Evolutionary conservation across 108 stramenopile species (phyloP), one percentile per base, ranked within the genome.

Genomic region (Epipyxis sp.): DNA sequence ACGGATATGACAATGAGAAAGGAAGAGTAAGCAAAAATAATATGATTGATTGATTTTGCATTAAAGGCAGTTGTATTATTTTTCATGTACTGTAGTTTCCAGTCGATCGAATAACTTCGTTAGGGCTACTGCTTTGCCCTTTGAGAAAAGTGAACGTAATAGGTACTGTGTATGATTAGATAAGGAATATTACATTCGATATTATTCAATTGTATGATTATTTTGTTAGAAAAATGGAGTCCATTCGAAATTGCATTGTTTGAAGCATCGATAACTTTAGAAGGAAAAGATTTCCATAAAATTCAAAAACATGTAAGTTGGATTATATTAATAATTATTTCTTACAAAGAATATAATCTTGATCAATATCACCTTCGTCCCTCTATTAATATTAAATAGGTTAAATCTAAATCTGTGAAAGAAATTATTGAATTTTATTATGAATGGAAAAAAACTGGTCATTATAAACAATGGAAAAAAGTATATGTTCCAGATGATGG

Each of bases 361-460:
- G n/a, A n/a, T n/a, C n/a, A n/a, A n/a, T n/a, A n/a, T n/a, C n/a
- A n/a, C n/a, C 69, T 44, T 13, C n/a, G 10, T 44, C 10, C 40
- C 69, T 71, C 3, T 2, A 25, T 3, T 1, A 13, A 6, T 3
- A 71, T 3, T 41, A 25, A 71, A 37, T 59, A 77, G 57, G 20
- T 59, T 0, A 83, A 83, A 40, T 92, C 91, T 42, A 98, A 98
- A 79, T 82, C 77, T 42, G 90, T 89, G 0, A 84, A 91, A 45
- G 94, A 98, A 57, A 83, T 93, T 16, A 86, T 97, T 32, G 96
- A 94, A 78, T 97, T 98, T 80, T 98, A 98, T 82, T 97, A 97
- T 79, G 83, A 94, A 46, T 96, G 95, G 96, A 98, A 97, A 81
- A 97, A 94, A 85, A 96, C 93, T 40, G 78, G 79, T 54, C 94